Percentiles rank a stretch among this genome's conserved stretches.
These are phyloP conservation scores for Obelidium mucronatum DNA, from an alignment of 192 early-diverging fungal genomes.

Conservation along the genomic window DNA sequence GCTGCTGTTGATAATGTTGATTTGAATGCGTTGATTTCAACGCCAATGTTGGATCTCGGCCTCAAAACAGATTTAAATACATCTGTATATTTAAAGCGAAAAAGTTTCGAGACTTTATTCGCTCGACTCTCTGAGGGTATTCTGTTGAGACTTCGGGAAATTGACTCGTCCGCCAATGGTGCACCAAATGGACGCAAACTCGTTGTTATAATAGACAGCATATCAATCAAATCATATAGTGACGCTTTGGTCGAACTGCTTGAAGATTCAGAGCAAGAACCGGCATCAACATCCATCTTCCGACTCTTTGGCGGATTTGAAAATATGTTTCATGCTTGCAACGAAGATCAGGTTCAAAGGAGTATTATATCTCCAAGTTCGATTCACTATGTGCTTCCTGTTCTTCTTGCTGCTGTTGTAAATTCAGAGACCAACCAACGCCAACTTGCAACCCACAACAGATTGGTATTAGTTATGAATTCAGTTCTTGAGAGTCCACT, in stretches of 20 bases:
- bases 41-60: background rate
- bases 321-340: background rate
- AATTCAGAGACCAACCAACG: background rate
- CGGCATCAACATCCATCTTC: background rate
- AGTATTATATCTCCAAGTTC: background rate
- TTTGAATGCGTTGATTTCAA: background rate
- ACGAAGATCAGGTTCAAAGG: background rate
- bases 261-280: background rate
- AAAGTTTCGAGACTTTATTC: background rate
- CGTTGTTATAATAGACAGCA: background rate
- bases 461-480: background rate
- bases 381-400: slow-evolving; percentile 1
- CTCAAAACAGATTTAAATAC: too few relatives aligned
- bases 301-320: background rate
- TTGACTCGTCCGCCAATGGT: background rate
- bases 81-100: background rate
- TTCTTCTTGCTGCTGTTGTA: background rate
- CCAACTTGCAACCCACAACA: background rate
- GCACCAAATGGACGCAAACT: background rate
- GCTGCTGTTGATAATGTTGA: background rate
- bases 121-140: background rate
- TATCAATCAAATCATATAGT: background rate
- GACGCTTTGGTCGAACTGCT: background rate
- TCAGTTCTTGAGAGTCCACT: background rate
- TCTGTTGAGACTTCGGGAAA: background rate